Base-by-base conservation (phyloP, 176 grass and related monocot genomes). In the Eleusine indica region DNA sequence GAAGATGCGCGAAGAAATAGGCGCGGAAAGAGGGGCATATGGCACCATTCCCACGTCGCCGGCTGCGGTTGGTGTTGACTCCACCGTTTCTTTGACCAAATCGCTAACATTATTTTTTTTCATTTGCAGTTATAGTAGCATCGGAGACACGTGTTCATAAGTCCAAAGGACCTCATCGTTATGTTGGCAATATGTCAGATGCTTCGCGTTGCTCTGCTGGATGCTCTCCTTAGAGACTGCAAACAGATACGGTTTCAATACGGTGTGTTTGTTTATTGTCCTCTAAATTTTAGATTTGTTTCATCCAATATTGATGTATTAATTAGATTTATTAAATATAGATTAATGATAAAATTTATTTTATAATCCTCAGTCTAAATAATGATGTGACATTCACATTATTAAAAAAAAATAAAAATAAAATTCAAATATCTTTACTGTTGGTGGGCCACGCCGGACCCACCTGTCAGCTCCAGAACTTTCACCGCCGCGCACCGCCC, bases 81-180 rank as follows among this genome's bases (percentile, higher is more conserved):
- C 8, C 15, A 47, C 73, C 19, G 66, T 66, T 71, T 11, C 88
- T 81, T 77, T 72, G 73, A 85, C 76, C 65, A 68, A 56, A 22
- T 0, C 32, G 32, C 16, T 38, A 68, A 54, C 56, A 28, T 56
- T 30, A 5, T 52, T 68, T 76, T 63, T 35, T 43, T 47, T 47
- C 60, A 38, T 6, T 66, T 42, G 80, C 39, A 82, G 58, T 3
- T 51, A 22, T 64, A 4, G 3, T 29, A 69, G 19, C 28, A 52
- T 3, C 6, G 29, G 30, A 68, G 77, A 53, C 46, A 68, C 77
- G 77, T 80, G 63, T 80, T 80, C 9, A 3, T 8, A 52, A 16
- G 14, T 58, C 66, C 8, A 12, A 19, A 46, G 30, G 13, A 78
- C 58, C 5, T 79, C 76, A 64, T 44, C 62, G 7, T 68, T 43